These are phyloP conservation scores for Phyllosticta citrichinensis DNA, from an alignment of 2,329 filamentous ascomycete species.

Conservation along the genomic window DNA sequence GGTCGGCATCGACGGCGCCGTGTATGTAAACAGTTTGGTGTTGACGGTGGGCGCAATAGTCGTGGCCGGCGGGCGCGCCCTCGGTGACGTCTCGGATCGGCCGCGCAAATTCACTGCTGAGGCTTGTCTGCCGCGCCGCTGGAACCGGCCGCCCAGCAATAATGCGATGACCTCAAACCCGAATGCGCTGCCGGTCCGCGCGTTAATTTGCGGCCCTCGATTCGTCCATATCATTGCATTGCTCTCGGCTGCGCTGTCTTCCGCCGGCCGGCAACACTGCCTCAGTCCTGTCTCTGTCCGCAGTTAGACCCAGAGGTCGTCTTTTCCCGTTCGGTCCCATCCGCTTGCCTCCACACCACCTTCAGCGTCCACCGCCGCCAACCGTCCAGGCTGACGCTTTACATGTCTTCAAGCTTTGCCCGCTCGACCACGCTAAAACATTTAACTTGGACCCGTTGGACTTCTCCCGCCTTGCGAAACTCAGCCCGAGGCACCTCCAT, in stretches of 20 bases:
- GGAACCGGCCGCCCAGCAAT: not conserved
- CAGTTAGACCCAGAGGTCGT: not conserved
- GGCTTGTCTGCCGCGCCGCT: not conserved
- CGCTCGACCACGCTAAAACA: not conserved
- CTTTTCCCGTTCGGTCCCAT: not conserved
- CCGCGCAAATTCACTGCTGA: not conserved
- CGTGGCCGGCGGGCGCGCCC: not conserved
- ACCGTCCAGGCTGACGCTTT: not conserved
- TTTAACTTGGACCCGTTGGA: not conserved
- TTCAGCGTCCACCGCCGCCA: not conserved
- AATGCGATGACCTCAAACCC: not conserved
- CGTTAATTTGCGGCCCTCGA: not conserved
- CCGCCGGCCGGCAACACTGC: not conserved
- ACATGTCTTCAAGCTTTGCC: not conserved
- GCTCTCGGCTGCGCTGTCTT: not conserved
- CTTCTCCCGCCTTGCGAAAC: not conserved
- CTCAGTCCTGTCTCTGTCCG: not conserved
- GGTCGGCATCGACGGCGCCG: conserved; percentile 15
- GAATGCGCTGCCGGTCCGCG: not conserved
- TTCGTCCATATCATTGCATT: not conserved
- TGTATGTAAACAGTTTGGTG: not conserved
- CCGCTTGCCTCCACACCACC: not conserved
- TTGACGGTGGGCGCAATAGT: not conserved
- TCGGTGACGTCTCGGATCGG: not conserved
- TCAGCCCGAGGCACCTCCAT: not conserved